Base-by-base conservation (phyloP, 192 early-diverging fungal species). In the Oehlia diaphana region DNA sequence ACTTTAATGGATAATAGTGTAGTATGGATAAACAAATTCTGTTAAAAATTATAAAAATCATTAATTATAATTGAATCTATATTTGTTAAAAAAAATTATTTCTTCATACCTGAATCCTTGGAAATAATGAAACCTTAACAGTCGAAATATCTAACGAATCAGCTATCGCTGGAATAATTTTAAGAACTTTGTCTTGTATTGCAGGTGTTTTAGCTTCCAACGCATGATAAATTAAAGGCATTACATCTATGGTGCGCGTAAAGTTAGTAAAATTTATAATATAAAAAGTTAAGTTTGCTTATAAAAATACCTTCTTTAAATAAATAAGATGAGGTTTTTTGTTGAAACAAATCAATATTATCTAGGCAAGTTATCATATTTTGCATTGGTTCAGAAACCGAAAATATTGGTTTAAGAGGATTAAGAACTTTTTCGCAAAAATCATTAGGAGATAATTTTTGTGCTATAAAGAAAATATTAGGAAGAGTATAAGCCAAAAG, bases 401-500 rank as follows among this genome's bases (percentile, higher is more conserved):
- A 63, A 62, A 94, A 90, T 13, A 93, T 82, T 0, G 91, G 89
- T 73, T 90, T 90, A 21, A 96, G 81, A 0, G 88, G 83, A 28
- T 90, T 88, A 28, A 94, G 37, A 44, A 93, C 92, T 67, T 80
- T 79, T 6, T 86, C 81, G 26, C 84, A 88, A 79, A 96, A 94
- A 63, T 94, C 93, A 66, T 87, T 79, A 9, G 80, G 80, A 0
- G 85, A 69, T 70, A 95, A 82, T 61, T 90, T 83, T 66, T 92
- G 90, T 26, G 86, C 84, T 19, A 96, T 92, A 74, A 81, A 79
- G 68, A 96, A 92, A n/a, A 95, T 89, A 65, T 91, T 93, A 10
- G 94, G 93, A 64, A 96, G 83, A 21, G 92, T 90, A 75, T 88
- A 91, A 9, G 93, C 93, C 53, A 93, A 79, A 67, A 95, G 70